Base-by-base conservation (phyloP, 2,329 filamentous ascomycete genomes). In the Aspergillus texensis region DNA sequence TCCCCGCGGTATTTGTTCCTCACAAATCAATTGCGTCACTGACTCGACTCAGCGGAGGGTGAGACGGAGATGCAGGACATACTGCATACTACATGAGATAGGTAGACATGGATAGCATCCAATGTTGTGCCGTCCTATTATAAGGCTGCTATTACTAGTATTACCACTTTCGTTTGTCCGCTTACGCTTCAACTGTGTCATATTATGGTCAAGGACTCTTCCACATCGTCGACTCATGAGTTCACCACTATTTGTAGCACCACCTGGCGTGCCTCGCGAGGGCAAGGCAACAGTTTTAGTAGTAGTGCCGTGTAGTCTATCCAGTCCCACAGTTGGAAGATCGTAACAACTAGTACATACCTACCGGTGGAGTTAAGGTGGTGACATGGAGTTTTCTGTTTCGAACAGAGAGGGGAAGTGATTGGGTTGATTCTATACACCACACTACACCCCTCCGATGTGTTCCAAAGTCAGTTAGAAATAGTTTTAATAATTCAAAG, bases 21-120 rank as follows among this genome's bases (percentile, higher is more conserved):
- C 34, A 11, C 26, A 24, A 60, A 60, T 60, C 58, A 41, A 60
- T 60, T 60, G 58, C 58, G 48, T 60, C 58, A 60, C 36, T 30
- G 16, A 41, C 24, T 26, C 32, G 10, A 34, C 32, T 12, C 11
- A 3, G 10, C 11, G 26, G 6, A 36, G 34, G 57, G 34, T 32
- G 32, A 39, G 21, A 39, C 34, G n/a, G 34, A 9, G 16, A 43
- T 52, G 58, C 34, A 60, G 24, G 45, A 11, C 50, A 53, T 28
- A 21, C 57, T 28, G 28, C 10, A 24, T 50, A 30, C 11, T 14
- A 54, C 52, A 53, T 32, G 26, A 53, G 50, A 53, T 46, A 24
- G 50, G 30, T 53, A n/a, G 14, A 6, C 16, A 41, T 41, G 19
- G 39, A 41, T 6, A n/a, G 19, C 16, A 41, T 41, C 39, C 19